Conservation (phyloP, 345 rosid genomes). For the Cardamine chenopodiifolia region DNA sequence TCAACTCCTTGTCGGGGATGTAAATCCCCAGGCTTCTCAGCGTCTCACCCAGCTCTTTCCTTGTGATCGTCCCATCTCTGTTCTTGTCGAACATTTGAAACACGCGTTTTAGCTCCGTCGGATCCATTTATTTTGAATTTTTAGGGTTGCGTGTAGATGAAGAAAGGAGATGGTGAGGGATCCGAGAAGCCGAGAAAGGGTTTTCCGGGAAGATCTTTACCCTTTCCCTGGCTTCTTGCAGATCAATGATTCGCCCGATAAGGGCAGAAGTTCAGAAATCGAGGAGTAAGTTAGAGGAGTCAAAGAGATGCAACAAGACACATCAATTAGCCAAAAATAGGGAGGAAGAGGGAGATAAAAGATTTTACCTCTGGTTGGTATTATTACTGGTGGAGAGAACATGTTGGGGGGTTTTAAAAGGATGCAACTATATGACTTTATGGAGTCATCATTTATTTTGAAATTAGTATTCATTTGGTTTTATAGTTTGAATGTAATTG, state of each 20-base stretch:
- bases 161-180: slow-evolving; percentile 17
- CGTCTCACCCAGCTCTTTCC: slow-evolving; percentile 65
- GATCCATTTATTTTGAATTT: slow-evolving; percentile 44
- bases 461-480: background rate
- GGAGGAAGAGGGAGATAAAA: slow-evolving; percentile 8
- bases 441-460: background rate
- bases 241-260: slow-evolving; percentile 2
- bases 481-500: background rate
- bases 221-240: slow-evolving; percentile 25
- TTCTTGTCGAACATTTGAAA: slow-evolving; percentile 83
- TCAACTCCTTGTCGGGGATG: slow-evolving; percentile 62
- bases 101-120: slow-evolving; percentile 60
- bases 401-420: background rate
- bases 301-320: slow-evolving; percentile 35
- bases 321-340: too few relatives aligned
- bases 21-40: slow-evolving; percentile 67
- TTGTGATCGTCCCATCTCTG: slow-evolving; percentile 73
- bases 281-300: too few relatives aligned
- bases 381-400: slow-evolving; percentile 19
- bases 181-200: slow-evolving; percentile 29
- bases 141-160: slow-evolving; percentile 13
- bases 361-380: slow-evolving; percentile 22
- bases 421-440: slow-evolving; percentile 4
- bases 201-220: background rate
- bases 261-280: slow-evolving; percentile 23